Percentiles rank a stretch among this genome's conserved stretches.
Evolutionary conservation across 2,329 filamentous ascomycete genomes (phyloP).

Genomic region (Ascosphaera apis): DNA sequence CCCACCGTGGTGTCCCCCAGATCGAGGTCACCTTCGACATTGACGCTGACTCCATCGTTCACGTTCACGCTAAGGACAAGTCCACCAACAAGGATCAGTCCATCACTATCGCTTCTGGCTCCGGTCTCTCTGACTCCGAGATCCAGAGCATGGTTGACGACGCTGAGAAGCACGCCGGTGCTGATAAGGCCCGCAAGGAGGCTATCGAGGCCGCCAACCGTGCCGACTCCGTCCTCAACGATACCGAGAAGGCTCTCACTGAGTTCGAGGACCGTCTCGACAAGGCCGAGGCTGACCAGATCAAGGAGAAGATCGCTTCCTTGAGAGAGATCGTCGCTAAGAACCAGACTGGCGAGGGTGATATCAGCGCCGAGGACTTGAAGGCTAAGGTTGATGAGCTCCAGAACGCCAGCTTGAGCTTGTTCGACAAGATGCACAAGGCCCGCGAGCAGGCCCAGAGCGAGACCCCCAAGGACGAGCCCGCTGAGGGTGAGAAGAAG

Average conservation of each 20-base stretch:
- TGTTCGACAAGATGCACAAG: conserved; percentile 99
- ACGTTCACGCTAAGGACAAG: conserved; percentile 98
- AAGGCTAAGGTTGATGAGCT: conserved; percentile 98
- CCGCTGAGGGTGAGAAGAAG: conserved; percentile 52
- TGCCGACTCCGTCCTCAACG: conserved; percentile 85
- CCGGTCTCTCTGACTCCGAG: conserved; percentile 81
- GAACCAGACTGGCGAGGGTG: conserved; percentile 80
- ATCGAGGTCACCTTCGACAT: conserved; percentile 98
- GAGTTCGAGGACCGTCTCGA: conserved; percentile 91
- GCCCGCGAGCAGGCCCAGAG: conserved; percentile 38
- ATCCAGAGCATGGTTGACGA: conserved; percentile 96
- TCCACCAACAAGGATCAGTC: conserved; percentile 98
- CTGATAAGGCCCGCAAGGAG: conserved; percentile 89
- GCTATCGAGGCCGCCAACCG: conserved; percentile 94
- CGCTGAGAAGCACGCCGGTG: conserved; percentile 85
- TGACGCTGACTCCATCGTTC: conserved; percentile 91
- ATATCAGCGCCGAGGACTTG: conserved; percentile 68
- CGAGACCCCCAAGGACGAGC: conserved; percentile 17
- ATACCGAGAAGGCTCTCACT: conserved; percentile 95
- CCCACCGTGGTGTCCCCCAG: conserved; percentile 87
- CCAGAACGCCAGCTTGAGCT: conserved; percentile 80
- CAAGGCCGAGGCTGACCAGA: conserved; percentile 81
- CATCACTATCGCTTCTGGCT: conserved; percentile 95
- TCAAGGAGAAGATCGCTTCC: conserved; percentile 75
- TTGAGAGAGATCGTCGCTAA: conserved; percentile 81